Evolutionary conservation across 176 grass and related monocot species (phyloP), one percentile per base, ranked within the genome.

Genomic region (Elaeis guineensis): DNA sequence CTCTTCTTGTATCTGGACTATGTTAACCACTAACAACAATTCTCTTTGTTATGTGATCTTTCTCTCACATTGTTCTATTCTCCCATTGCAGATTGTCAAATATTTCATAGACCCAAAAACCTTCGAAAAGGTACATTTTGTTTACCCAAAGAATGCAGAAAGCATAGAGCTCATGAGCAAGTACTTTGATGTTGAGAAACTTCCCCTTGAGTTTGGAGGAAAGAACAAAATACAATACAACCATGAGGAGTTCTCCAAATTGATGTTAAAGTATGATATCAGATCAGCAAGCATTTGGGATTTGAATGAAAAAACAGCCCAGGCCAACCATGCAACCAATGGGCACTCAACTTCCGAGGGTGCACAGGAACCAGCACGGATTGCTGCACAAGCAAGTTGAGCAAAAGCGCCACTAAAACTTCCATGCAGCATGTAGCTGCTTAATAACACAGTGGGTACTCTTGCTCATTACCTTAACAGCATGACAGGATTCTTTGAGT

Each of bases 191-290:
- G 79, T 68, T 1, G 63, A 92, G 50, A 65, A 76, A n/a, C 84
- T 98, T 56, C 87, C 84, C 0, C 20, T 69, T 49, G 82, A 92
- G 60, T 92, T 98, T 71, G 93, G 93, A 61, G 93, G 93, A 7
- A 78, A 71, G 67, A 81, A 61, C 66, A 79, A 58, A 19, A 55
- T 19, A 5, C 51, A 81, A n/a, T 98, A 92, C 44, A 75, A 77
- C 61, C 84, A 92, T 57, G 93, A 89, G 32, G 84, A 86, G 62
- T 98, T 80, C 67, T 79, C 88, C 24, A 80, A 81, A 55, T 22
- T 98, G 73, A 92, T 89, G 93, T 19, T 48, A 22, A 74, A 81
- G 12, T 82, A 98, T 59, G 93, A 98, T 23, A 67, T 83, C n/a
- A 89, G 70, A 69, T 75, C 53, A 6, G 8, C 79, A 3, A 80